Evolutionary conservation across 345 rosid genomes (phyloP).

Genomic region (Syzygium oleosum): DNA sequence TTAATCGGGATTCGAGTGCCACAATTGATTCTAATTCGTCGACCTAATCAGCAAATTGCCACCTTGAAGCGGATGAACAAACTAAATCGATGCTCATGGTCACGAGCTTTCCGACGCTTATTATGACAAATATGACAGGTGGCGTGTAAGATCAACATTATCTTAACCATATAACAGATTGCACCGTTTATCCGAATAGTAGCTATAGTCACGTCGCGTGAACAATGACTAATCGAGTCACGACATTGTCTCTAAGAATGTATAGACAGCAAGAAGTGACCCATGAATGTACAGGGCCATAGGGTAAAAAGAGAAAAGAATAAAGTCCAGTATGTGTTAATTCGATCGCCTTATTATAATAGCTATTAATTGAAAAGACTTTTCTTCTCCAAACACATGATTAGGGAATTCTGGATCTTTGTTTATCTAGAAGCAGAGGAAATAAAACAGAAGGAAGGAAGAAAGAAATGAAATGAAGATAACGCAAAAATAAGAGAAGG

Average conservation of each 20-base stretch:
- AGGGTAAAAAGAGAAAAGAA: neutral
- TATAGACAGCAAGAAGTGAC: neutral
- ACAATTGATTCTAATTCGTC: neutral
- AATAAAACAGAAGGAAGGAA: neutral
- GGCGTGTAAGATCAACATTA: neutral
- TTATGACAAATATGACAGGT: neutral
- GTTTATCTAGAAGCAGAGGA: neutral
- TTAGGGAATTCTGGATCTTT: neutral
- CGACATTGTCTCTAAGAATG: neutral
- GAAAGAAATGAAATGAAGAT: neutral
- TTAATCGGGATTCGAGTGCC: neutral
- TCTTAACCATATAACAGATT: neutral
- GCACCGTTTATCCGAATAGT: neutral
- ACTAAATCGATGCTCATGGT: neutral
- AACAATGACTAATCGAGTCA: neutral
- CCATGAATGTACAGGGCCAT: neutral
- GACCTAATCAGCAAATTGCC: neutral
- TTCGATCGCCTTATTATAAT: neutral
- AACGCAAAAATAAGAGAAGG: neutral
- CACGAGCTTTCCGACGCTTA: neutral
- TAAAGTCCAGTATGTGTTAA: neutral
- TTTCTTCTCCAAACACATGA: neutral
- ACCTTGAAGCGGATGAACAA: neutral
- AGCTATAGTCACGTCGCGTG: neutral
- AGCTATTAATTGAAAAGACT: neutral